phyloP scores from a whole-genome alignment of 805 yeast genomes.

The Pichia gijzeniarum region DNA sequence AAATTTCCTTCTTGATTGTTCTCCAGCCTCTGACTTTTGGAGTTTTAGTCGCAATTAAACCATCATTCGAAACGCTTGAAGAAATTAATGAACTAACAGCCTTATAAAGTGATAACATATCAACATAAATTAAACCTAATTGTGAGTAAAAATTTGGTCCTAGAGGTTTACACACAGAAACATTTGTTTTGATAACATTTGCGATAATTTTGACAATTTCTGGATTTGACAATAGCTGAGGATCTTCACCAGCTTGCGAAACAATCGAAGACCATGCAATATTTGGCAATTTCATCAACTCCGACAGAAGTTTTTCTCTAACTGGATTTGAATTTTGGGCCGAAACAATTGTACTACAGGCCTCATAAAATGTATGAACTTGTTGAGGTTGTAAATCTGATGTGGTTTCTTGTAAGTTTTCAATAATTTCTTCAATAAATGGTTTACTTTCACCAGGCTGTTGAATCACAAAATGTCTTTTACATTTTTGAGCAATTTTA shows the following conservation, averaged over 20 bases:
- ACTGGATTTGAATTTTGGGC: constrained; percentile 70
- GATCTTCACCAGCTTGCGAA: constrained; percentile 77
- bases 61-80: constrained; percentile 69
- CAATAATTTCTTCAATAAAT: constrained; percentile 83
- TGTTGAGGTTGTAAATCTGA: constrained; percentile 95
- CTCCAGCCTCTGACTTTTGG: constrained; percentile 93
- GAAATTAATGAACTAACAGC: constrained; percentile 87
- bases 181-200: constrained; percentile 90
- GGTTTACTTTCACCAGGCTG: constrained; percentile 86
- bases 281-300: constrained; percentile 87
- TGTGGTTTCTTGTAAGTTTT: constrained; percentile 76
- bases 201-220: constrained; percentile 92
- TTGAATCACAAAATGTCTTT: constrained; percentile 84
- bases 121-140: constrained; percentile 76
- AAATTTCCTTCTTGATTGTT: constrained; percentile 90
- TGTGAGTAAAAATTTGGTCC: constrained; percentile 91
- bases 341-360: constrained; percentile 88
- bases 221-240: constrained; percentile 62
- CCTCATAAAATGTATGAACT: constrained; percentile 95
- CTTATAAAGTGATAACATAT: constrained; percentile 81
- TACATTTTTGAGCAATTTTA: constrained; percentile 91
- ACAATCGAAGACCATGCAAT: constrained; percentile 91
- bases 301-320: constrained; percentile 65
- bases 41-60: constrained; percentile 86
- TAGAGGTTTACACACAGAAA: constrained; percentile 87